Conservation (phyloP, 164 flowering plant species). For the Akebia trifoliata region DNA sequence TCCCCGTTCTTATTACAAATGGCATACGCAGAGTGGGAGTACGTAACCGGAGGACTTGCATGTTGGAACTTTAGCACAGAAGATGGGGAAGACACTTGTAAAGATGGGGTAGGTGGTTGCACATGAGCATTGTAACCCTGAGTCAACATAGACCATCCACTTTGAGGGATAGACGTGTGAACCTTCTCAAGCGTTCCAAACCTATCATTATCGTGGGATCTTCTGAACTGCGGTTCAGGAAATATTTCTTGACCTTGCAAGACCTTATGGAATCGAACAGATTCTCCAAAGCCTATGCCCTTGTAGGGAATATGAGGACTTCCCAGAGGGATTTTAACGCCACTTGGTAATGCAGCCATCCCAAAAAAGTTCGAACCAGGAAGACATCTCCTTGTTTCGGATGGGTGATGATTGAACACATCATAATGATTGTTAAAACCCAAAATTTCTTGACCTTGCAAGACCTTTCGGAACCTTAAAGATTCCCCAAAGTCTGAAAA, state of each 20-base stretch:
- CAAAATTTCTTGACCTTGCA: slow-evolving; percentile 99
- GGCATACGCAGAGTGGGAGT: slow-evolving; percentile 10
- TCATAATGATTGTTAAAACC: slow-evolving; percentile 40
- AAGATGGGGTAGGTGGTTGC: slow-evolving; percentile 22
- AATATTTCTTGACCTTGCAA: slow-evolving; percentile 99
- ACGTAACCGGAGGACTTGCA: slow-evolving; percentile 26
- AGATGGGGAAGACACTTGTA: slow-evolving; percentile 62
- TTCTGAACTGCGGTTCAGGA: slow-evolving; percentile 33
- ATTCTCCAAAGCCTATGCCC: slow-evolving; percentile 53
- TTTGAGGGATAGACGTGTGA: slow-evolving; percentile 35
- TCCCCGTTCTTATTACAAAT: slow-evolving; percentile 17
- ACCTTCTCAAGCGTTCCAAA: slow-evolving; percentile 31
- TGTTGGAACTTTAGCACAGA: slow-evolving; percentile 72
- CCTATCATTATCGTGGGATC: slow-evolving; percentile 28
- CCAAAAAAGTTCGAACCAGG: slow-evolving; percentile 29
- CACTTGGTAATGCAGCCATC: slow-evolving; percentile 29
- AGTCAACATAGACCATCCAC: slow-evolving; percentile 33
- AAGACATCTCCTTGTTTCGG: slow-evolving; percentile 35
- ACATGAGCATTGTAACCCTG: slow-evolving; percentile 25
- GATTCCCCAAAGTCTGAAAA: slow-evolving; percentile 73
- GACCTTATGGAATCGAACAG: slow-evolving; percentile 78
- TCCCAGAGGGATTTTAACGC: slow-evolving; percentile 17
- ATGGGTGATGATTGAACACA: slow-evolving; percentile 31
- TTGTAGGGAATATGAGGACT: slow-evolving; percentile 32
- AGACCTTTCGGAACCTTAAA: slow-evolving; percentile 93